phyloP scores from a whole-genome alignment of 2,329 filamentous ascomycete genomes.

The Parascedosporium putredinis region DNA sequence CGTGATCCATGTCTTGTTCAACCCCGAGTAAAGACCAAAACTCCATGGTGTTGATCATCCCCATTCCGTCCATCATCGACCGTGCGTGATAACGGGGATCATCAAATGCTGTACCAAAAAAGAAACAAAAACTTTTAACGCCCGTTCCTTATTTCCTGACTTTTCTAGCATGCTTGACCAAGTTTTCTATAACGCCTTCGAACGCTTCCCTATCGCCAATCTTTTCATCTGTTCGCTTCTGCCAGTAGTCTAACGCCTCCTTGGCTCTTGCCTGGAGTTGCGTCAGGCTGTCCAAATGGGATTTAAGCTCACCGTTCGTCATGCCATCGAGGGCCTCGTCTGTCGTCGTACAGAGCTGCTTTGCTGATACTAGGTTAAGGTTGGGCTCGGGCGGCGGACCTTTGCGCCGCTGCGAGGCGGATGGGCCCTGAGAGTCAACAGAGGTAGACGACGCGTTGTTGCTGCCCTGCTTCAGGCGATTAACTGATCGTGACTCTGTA shows the following conservation, averaged over 20 bases:
- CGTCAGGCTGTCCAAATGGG: constrained; percentile 60
- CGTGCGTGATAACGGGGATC: background rate
- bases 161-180: constrained; percentile 84
- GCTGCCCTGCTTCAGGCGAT: constrained; percentile 34
- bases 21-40: background rate
- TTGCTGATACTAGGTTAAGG: constrained; percentile 68
- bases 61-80: background rate
- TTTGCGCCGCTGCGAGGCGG: constrained; percentile 31
- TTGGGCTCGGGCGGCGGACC: constrained; percentile 61
- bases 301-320: constrained; percentile 63
- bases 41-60: background rate
- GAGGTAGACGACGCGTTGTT: constrained; percentile 47
- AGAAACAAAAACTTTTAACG: background rate
- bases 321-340: constrained; percentile 72
- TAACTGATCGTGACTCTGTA: constrained; percentile 39
- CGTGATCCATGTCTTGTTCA: background rate
- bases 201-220: constrained; percentile 87
- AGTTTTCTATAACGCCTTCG: constrained; percentile 91
- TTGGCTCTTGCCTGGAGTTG: constrained; percentile 61
- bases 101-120: background rate
- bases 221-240: constrained; percentile 74
- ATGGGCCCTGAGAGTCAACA: constrained; percentile 47
- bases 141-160: constrained; percentile 53
- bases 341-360: constrained; percentile 72
- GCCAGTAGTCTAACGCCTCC: constrained; percentile 78